phyloP scores from a whole-genome alignment of 2,329 filamentous ascomycete species.

The Stachybotrys elegans region DNA sequence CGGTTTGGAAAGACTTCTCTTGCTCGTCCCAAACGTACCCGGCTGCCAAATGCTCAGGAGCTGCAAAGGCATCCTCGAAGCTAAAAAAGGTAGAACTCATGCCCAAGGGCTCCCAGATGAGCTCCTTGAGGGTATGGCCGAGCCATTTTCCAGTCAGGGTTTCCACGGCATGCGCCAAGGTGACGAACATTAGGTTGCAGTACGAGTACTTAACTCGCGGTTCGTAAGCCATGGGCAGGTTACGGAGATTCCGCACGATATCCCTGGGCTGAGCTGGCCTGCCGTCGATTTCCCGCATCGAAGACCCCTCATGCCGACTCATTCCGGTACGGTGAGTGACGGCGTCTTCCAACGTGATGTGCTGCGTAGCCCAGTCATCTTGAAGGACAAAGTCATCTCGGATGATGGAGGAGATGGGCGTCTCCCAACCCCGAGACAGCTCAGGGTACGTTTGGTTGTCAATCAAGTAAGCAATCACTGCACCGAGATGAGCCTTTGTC shows the following conservation, averaged over 20 bases:
- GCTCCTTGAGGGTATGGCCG: constrained; percentile 31
- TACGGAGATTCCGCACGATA: constrained; percentile 36
- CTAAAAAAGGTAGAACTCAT: constrained; percentile 39
- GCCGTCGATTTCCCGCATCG: constrained; percentile 20
- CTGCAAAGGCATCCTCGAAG: constrained; percentile 17
- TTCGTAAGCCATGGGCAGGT: constrained; percentile 38
- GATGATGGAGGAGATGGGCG: constrained; percentile 40
- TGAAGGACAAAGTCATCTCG: constrained; percentile 47
- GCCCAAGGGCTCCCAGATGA: constrained; percentile 39
- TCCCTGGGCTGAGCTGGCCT: constrained; percentile 24
- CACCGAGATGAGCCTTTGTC: constrained; percentile 50
- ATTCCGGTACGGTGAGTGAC: constrained; percentile 48
- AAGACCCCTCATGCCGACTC: constrained; percentile 32
- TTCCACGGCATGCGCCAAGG: constrained; percentile 41
- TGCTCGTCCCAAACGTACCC: constrained; percentile 35
- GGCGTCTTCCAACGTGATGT: constrained; percentile 50
- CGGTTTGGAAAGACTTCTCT: constrained; percentile 14
- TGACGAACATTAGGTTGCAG: constrained; percentile 45
- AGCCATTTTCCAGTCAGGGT: constrained; percentile 31
- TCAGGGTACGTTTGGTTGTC: constrained; percentile 30
- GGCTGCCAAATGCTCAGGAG: constrained; percentile 27
- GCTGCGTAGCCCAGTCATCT: constrained; percentile 38
- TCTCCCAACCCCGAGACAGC: constrained; percentile 36
- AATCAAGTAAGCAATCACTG: constrained; percentile 44
- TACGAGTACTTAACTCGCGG: constrained; percentile 42